These are phyloP conservation scores for Amoebophrya sp. DNA, from an alignment of 169 alveolate species.

Conservation along the genomic window DNA sequence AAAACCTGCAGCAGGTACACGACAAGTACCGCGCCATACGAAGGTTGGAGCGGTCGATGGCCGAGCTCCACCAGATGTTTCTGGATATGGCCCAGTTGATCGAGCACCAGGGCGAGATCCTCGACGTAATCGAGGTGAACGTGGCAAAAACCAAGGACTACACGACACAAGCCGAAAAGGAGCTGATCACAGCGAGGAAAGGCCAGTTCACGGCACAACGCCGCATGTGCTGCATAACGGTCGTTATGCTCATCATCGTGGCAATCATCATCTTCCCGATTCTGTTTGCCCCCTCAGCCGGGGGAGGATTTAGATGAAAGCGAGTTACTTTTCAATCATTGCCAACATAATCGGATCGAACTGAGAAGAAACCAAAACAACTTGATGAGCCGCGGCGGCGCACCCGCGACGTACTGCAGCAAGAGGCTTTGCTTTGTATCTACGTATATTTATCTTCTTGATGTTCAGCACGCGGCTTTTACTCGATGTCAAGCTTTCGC, in stretches of 20 bases:
- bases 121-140: conserved; percentile 55
- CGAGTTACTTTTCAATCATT: too few species aligned
- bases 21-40: not conserved
- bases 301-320: too few species aligned
- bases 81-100: conserved; percentile 59
- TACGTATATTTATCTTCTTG: too few species aligned
- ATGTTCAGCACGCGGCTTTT: too few species aligned
- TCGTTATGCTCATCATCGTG: not conserved
- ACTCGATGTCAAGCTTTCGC: too few species aligned
- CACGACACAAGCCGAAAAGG: conserved; percentile 33
- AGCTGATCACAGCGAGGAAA: not conserved
- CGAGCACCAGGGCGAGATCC: conserved; percentile 59
- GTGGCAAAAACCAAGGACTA: conserved; percentile 49
- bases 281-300: not conserved
- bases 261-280: conserved; percentile 3
- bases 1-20: not conserved
- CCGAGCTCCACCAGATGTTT: conserved; percentile 59
- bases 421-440: too few species aligned
- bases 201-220: not conserved
- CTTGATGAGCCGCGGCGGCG: too few species aligned
- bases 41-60: not conserved
- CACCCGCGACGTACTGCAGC: too few species aligned
- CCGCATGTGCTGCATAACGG: not conserved
- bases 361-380: too few species aligned
- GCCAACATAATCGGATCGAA: too few species aligned